phyloP scores from a whole-genome alignment of 108 stramenopile species.

The Schizochytrium sp. region DNA sequence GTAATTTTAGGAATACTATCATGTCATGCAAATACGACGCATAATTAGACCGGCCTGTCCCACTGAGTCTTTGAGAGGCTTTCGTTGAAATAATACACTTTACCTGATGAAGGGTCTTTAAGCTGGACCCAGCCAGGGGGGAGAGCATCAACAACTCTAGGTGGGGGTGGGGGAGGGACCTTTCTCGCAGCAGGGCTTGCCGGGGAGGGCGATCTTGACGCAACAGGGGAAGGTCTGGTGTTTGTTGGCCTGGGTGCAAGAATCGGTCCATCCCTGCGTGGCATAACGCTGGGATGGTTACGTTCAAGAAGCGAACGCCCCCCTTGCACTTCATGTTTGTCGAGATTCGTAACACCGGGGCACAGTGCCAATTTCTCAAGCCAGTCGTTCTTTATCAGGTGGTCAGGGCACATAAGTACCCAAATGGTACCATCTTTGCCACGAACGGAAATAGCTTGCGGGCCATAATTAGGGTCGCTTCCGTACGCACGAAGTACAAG shows the following conservation, averaged over 20 bases:
- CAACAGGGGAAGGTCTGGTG: not conserved
- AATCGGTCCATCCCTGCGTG: not conserved
- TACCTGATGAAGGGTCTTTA: not conserved
- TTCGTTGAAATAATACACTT: slow-evolving; percentile 27
- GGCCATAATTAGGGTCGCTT: not conserved
- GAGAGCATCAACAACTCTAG: not conserved
- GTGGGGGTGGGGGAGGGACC: slow-evolving; percentile 17
- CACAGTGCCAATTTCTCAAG: slow-evolving; percentile 42
- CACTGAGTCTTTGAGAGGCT: slow-evolving; percentile 22
- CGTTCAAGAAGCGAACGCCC: not conserved
- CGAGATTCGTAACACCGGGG: slow-evolving; percentile 28
- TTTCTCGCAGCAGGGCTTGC: not conserved
- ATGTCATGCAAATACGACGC: not conserved
- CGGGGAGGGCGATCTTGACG: not conserved
- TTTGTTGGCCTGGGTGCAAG: not conserved
- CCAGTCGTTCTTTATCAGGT: not conserved
- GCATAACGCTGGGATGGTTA: not conserved
- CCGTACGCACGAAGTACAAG: not conserved
- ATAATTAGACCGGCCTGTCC: not conserved
- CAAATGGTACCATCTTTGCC: not conserved
- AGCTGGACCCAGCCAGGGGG: slow-evolving; percentile 58
- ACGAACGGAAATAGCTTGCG: not conserved
- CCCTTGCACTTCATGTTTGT: not conserved
- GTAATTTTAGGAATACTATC: not conserved
- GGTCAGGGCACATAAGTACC: slow-evolving; percentile 7